phyloP scores from a whole-genome alignment of 495 filamentous ascomycete genomes.

The Lentithecium fluviatile region DNA sequence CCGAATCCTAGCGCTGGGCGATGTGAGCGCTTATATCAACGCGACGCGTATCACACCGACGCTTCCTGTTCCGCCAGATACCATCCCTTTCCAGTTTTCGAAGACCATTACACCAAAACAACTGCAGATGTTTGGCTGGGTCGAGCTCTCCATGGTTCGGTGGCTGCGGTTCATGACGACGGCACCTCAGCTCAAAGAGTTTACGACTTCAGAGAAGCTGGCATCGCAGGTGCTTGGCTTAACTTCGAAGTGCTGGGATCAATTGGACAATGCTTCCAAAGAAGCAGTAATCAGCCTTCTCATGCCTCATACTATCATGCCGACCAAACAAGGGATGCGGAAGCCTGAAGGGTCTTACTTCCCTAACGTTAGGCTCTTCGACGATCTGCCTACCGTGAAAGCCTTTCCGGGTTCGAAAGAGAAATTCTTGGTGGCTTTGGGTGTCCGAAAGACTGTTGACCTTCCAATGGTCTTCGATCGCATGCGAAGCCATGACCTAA shows the following conservation, averaged over 20 bases:
- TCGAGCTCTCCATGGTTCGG: constrained; percentile 71
- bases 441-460: constrained; percentile 86
- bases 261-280: constrained; percentile 63
- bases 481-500: constrained; percentile 58
- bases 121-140: constrained; percentile 78
- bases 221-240: constrained; percentile 74
- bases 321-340: constrained; percentile 87
- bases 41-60: constrained; percentile 71
- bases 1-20: constrained; percentile 70
- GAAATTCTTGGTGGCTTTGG: constrained; percentile 76
- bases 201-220: constrained; percentile 71
- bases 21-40: constrained; percentile 70
- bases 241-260: constrained; percentile 86
- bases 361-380: constrained; percentile 85
- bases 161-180: constrained; percentile 80
- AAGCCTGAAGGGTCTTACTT: constrained; percentile 88
- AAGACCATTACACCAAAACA: constrained; percentile 59
- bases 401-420: constrained; percentile 78
- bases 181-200: constrained; percentile 54
- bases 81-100: constrained; percentile 78
- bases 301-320: constrained; percentile 70
- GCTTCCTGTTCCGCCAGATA: constrained; percentile 78
- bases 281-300: constrained; percentile 62
- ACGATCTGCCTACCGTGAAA: constrained; percentile 78
- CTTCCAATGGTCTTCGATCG: constrained; percentile 89